Conservation (phyloP, 495 filamentous ascomycete species). For the Penicillium herquei region DNA sequence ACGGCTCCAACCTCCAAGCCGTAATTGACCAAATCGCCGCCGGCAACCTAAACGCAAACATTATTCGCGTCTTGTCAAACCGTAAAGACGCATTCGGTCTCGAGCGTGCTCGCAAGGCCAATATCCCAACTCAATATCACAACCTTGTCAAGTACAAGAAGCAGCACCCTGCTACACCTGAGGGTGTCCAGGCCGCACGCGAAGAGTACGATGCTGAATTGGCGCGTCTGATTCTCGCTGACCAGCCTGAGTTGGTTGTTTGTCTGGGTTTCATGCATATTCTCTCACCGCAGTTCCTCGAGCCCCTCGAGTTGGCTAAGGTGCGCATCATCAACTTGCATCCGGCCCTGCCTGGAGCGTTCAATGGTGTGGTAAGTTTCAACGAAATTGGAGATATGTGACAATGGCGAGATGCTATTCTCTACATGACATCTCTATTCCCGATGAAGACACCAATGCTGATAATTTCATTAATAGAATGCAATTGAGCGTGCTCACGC, state of each 20-base stretch:
- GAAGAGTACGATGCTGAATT: slow-evolving; percentile 79
- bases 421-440: neutral
- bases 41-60: slow-evolving; percentile 56
- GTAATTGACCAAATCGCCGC: slow-evolving; percentile 71
- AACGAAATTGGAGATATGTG: neutral
- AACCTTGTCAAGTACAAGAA: slow-evolving; percentile 74
- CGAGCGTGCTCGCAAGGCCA: slow-evolving; percentile 63
- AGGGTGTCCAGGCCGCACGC: slow-evolving; percentile 52
- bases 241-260: slow-evolving; percentile 69
- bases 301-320: slow-evolving; percentile 56
- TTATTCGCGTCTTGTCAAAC: slow-evolving; percentile 81
- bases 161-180: slow-evolving; percentile 41
- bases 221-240: slow-evolving; percentile 65
- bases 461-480: slow-evolving; percentile 30
- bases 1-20: slow-evolving; percentile 86
- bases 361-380: slow-evolving; percentile 65
- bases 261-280: slow-evolving; percentile 57
- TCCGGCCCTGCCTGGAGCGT: slow-evolving; percentile 72
- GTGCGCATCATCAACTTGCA: slow-evolving; percentile 85
- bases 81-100: slow-evolving; percentile 77
- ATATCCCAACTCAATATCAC: slow-evolving; percentile 81
- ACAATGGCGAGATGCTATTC: neutral
- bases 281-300: slow-evolving; percentile 60
- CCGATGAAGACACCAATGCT: slow-evolving; percentile 1
- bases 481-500: slow-evolving; percentile 78